A percentile compares a stretch with the other conserved stretches of the same genome.
These are phyloP conservation scores for Hondaea fermentalgiana DNA, from an alignment of 108 stramenopile species.

Conservation along the genomic window DNA sequence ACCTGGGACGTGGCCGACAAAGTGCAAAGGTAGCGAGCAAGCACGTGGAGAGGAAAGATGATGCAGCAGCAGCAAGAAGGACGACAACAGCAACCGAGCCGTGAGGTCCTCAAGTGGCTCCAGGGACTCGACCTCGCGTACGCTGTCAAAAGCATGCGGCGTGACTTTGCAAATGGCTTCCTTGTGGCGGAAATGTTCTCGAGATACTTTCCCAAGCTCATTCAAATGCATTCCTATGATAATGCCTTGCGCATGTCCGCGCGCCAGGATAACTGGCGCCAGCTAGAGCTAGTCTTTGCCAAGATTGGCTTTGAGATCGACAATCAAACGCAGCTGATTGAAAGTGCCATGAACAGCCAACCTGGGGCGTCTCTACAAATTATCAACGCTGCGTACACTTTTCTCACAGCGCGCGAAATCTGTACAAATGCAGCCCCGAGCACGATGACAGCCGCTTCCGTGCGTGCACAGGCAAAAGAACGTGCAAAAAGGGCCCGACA, in stretches of 20 bases:
- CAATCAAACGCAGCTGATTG: neutral
- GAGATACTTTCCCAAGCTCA: slow-evolving; percentile 47
- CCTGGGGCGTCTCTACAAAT: neutral
- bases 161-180: slow-evolving; percentile 60
- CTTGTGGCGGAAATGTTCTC: slow-evolving; percentile 56
- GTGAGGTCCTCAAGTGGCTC: slow-evolving; percentile 53
- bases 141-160: slow-evolving; percentile 51
- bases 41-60: too few relatives aligned
- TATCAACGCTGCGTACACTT: neutral
- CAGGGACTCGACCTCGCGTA: slow-evolving; percentile 54
- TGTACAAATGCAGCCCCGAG: neutral
- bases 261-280: slow-evolving; percentile 53
- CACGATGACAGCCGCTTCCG: neutral
- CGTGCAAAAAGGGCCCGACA: neutral
- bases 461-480: neutral
- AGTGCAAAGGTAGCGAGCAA: too few relatives aligned
- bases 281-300: slow-evolving; percentile 29
- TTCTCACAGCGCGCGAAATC: neutral
- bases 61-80: too few relatives aligned
- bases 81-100: slow-evolving; percentile 23
- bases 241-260: slow-evolving; percentile 35
- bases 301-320: neutral
- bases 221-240: slow-evolving; percentile 52
- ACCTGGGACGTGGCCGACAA: too few relatives aligned
- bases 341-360: neutral